Conservation (phyloP, 305 asterid species). For the Solanum hybrid region DNA sequence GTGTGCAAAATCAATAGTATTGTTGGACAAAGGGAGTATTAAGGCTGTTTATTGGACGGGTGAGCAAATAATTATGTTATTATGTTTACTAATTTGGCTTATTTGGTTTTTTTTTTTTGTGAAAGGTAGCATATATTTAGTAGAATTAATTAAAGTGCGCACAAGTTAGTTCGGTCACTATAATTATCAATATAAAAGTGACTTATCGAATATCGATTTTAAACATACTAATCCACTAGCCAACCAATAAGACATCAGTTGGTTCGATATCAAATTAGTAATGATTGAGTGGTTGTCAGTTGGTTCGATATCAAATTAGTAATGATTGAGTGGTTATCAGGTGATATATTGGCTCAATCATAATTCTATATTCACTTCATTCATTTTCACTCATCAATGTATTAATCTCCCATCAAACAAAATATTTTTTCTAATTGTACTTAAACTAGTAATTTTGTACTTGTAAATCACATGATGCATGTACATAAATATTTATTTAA, state of each 20-base stretch:
- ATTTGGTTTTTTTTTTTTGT: too few species aligned
- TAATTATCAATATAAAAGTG: not conserved
- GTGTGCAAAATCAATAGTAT: too few species aligned
- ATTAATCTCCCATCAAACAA: not conserved
- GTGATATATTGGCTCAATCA: not conserved
- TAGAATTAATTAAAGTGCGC: not conserved
- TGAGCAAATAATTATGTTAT: not conserved
- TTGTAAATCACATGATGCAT: not conserved
- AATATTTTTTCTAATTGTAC: too few species aligned
- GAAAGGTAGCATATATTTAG: not conserved
- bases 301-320: too few species aligned
- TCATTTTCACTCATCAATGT: not conserved
- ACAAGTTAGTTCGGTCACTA: too few species aligned
- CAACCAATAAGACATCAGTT: not conserved
- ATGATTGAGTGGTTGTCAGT: not conserved
- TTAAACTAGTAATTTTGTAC: too few species aligned
- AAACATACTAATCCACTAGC: not conserved
- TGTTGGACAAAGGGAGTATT: too few species aligned
- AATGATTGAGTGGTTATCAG: not conserved
- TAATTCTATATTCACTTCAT: not conserved
- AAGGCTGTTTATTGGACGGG: not conserved
- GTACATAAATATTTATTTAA: too few species aligned
- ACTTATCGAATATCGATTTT: not conserved
- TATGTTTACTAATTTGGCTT: not conserved
- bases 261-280: too few species aligned